Evolutionary conservation across 306 rosid genomes (phyloP).

Genomic region (Quercus gilva): DNA sequence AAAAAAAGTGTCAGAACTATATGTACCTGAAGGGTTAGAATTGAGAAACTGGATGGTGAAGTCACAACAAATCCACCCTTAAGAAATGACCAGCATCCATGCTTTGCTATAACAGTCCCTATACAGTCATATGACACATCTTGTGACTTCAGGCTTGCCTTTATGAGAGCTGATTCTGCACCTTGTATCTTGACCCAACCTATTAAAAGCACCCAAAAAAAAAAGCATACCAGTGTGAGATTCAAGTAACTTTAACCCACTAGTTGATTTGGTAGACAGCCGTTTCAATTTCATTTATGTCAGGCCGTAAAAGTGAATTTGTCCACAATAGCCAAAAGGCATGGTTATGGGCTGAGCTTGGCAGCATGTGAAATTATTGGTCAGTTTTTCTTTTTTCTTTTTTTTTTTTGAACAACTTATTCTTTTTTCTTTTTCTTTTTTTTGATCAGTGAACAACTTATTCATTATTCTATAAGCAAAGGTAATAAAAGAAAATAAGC

Average conservation of each 20-base stretch:
- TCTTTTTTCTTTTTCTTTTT: too few species aligned
- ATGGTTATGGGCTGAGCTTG: too few species aligned
- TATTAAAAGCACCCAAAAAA: conserved; percentile 9
- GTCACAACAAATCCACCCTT: conserved; percentile 81
- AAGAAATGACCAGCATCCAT: conserved; percentile 90
- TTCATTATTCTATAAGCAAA: background rate
- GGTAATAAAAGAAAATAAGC: background rate
- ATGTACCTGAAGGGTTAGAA: conserved; percentile 56
- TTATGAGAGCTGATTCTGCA: conserved; percentile 48
- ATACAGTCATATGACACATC: conserved; percentile 44
- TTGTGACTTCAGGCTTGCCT: conserved; percentile 55
- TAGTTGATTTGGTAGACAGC: background rate
- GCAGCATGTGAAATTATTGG: too few species aligned
- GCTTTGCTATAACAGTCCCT: conserved; percentile 71
- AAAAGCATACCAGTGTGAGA: background rate
- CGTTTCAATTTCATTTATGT: background rate
- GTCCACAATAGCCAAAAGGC: too few species aligned
- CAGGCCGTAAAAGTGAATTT: too few species aligned
- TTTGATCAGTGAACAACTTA: too few species aligned
- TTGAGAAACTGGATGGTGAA: conserved; percentile 41
- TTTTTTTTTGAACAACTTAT: too few species aligned
- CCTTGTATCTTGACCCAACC: conserved; percentile 70
- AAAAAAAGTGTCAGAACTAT: background rate
- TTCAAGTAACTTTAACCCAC: background rate
- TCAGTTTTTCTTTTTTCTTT: too few species aligned